phyloP scores from a whole-genome alignment of 805 yeast species.

The Wickerhamiella galacta region DNA sequence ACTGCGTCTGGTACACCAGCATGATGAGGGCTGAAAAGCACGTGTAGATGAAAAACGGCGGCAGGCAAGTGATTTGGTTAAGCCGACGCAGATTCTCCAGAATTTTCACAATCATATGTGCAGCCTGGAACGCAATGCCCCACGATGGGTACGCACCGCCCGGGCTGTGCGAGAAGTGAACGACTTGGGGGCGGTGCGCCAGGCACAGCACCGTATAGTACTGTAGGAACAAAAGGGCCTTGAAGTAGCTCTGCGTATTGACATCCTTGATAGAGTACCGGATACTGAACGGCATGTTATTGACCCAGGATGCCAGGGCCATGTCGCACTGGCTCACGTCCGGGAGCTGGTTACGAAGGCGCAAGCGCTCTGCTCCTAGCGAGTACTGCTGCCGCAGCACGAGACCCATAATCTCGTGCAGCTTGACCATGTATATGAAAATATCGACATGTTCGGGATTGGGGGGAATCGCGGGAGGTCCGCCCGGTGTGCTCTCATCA shows the following conservation, averaged over 20 bases:
- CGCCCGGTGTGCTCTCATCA: constrained; percentile 29
- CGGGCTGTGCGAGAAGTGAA: constrained; percentile 13
- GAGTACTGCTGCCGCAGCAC: constrained; percentile 54
- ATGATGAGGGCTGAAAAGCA: constrained; percentile 49
- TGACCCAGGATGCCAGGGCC: constrained; percentile 64
- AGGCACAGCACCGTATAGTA: constrained; percentile 59
- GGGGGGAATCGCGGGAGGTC: constrained; percentile 22
- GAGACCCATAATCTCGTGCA: constrained; percentile 55
- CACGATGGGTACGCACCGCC: constrained; percentile 41
- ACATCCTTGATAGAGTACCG: constrained; percentile 42
- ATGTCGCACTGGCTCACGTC: constrained; percentile 50
- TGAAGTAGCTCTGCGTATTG: constrained; percentile 35
- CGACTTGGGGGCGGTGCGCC: constrained; percentile 49
- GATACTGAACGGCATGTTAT: constrained; percentile 43
- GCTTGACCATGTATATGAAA: constrained; percentile 45
- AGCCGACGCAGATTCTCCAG: constrained; percentile 37
- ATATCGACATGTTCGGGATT: constrained; percentile 35
- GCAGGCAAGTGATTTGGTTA: constrained; percentile 34
- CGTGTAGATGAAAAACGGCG: constrained; percentile 43
- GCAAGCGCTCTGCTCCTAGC: constrained; percentile 43
- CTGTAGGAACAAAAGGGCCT: constrained; percentile 45
- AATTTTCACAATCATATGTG: constrained; percentile 54
- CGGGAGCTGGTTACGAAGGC: constrained; percentile 27
- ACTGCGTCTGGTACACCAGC: constrained; percentile 50
- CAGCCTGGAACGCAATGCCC: constrained; percentile 71